Evolutionary conservation across 2,329 filamentous ascomycete genomes (phyloP).

Genomic region (Aspergillus costaricaensis): DNA sequence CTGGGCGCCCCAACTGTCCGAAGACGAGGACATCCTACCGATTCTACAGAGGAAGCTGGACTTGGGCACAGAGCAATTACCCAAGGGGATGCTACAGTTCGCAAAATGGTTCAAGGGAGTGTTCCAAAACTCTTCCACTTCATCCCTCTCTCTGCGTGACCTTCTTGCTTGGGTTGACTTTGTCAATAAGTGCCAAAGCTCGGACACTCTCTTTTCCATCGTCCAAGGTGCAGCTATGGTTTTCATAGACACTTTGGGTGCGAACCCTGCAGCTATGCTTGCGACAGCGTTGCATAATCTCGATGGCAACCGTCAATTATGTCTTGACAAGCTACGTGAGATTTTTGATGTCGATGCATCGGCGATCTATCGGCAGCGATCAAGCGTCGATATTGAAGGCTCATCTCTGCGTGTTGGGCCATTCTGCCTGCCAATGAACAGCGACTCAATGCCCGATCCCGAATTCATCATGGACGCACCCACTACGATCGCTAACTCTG

Average conservation of each 20-base stretch:
- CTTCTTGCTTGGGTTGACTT: constrained; percentile 93
- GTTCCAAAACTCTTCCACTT: constrained; percentile 72
- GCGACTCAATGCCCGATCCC: constrained; percentile 54
- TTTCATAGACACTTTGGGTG: constrained; percentile 91
- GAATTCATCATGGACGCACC: constrained; percentile 82
- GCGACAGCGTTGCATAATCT: constrained; percentile 71
- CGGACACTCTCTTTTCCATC: constrained; percentile 54
- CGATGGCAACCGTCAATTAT: constrained; percentile 68
- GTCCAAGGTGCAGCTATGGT: constrained; percentile 93
- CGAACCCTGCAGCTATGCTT: constrained; percentile 87
- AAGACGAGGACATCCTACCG: constrained; percentile 80
- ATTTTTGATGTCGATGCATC: constrained; percentile 67
- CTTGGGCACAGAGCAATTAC: constrained; percentile 57
- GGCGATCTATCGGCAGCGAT: constrained; percentile 64
- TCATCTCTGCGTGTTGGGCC: constrained; percentile 67
- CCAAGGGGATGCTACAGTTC: constrained; percentile 76
- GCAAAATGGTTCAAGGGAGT: constrained; percentile 87
- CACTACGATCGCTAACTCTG: constrained; percentile 85
- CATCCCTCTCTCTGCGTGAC: constrained; percentile 87
- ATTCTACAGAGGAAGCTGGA: constrained; percentile 79
- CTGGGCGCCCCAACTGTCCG: constrained; percentile 88
- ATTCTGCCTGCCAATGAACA: constrained; percentile 66
- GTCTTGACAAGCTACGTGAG: constrained; percentile 69
- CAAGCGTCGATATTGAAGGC: constrained; percentile 59
- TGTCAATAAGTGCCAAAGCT: constrained; percentile 66